Base-by-base conservation (phyloP, 257 asterid genomes). In the Ehretia macrophylla region DNA sequence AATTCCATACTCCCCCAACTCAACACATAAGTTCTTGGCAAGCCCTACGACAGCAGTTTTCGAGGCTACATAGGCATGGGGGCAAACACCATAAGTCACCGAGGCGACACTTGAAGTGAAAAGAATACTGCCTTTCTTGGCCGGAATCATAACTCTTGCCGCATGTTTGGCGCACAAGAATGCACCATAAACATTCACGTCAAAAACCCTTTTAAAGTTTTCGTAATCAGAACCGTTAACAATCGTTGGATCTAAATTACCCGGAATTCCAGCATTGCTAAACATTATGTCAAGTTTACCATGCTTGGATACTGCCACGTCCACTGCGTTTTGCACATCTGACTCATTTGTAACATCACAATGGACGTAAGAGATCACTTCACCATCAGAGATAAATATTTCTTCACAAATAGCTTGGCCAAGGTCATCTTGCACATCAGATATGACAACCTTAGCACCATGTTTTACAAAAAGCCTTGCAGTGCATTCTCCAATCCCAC, bases 81-180 rank as follows among this genome's bases (percentile, higher is more conserved):
- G 32, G 0, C 61, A 16, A 17, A 19, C 46, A 6, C 72, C 68
- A 0, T 35, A 39, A 10, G 55, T 59, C 0, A 50, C 56, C 0
- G 72, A 58, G 0, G 62, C 52, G 13, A 64, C 53, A 5, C 79
- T 68, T 0, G 75, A 66, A 0, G 79, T 68, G 53, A 68, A 68
- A 3, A 73, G 27, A 21, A 73, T 65, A 57, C 59, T 27, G 3
- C 79, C 75, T 4, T 56, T 55, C 55, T 27, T 73, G 12, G 55
- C 66, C 4, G 69, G 79, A 58, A 73, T 60, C 79, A 73, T 73
- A 23, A 59, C 75, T 0, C 72, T 63, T 1, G 79, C 65, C 0
- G 79, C 79, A 50, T 73, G 75, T 55, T 73, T 73, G 0, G 72
- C 75, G 8, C 79, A 52, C 58, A 68, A 45, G 11, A 68, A 59